Evolutionary conservation across 164 flowering plant species (phyloP), one percentile per base, ranked within the genome.

Genomic region (Nymphaea thermarum): DNA sequence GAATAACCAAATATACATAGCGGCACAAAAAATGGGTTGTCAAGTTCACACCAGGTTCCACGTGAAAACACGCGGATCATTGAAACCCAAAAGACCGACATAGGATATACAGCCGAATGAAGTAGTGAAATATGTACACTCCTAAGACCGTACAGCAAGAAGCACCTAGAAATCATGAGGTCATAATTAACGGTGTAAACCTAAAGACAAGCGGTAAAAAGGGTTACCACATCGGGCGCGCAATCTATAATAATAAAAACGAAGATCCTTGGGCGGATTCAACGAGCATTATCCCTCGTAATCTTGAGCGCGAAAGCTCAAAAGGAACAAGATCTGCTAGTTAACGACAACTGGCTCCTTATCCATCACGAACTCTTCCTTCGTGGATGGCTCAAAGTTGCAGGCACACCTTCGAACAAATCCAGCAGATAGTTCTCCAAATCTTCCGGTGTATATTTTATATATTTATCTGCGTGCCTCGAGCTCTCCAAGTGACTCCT

Each of bases 381-480:
- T 74, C 76, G 69, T 47, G 65, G 77, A 67, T 83, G 83, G 53
- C 84, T 81, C 66, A 86, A 73, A 64, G 86, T 80, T 68, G 71
- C 67, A 69, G 92, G 86, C 0, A 78, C 55, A 42, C 98, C 90
- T 82, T 88, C 93, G 66, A 90, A 93, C 63, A 93, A 77, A 77
- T 91, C 96, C 73, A 73, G 75, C 59, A 93, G 65, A 70, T 82
- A 82, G 63, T 68, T 71, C 81, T 91, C 98, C 64, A 93, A 71
- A 76, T 93, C 98, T 43, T 91, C 97, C 0, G 86, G 77, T 4
- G 82, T 77, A 72, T 87, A 93, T 77, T 90, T 93, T 25, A 93
- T 83, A 76, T 93, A 90, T 70, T 83, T 90, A 63, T 82, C 92
- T 44, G 90, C 77, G 76, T 87, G 83, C 76, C 84, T 84, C 60